A percentile compares a stretch with the other conserved stretches of the same genome.
phyloP scores from a whole-genome alignment of 2,329 filamentous ascomycete genomes.

The Bisporella sp. region DNA sequence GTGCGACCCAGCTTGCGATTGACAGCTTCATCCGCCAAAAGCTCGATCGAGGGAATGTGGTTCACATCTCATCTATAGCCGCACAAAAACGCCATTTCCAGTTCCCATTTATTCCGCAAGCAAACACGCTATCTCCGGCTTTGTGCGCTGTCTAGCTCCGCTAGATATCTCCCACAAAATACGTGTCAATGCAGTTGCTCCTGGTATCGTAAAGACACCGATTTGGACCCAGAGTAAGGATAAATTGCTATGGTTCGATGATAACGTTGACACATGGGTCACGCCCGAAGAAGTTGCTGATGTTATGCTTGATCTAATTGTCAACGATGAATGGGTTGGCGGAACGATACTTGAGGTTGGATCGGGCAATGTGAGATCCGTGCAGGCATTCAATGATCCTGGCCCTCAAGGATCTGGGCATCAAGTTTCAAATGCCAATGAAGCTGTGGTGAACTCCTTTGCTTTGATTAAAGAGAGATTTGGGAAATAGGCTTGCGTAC shows the following conservation, averaged over 20 bases:
- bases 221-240: slow-evolving; percentile 23
- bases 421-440: too few species aligned
- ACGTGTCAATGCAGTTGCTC: slow-evolving; percentile 35
- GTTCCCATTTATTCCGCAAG: slow-evolving; percentile 37
- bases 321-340: slow-evolving; percentile 24
- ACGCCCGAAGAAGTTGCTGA: slow-evolving; percentile 34
- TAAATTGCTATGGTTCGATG: slow-evolving; percentile 28
- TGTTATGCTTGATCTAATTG: slow-evolving; percentile 33
- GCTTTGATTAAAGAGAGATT: background rate
- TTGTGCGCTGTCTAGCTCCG: slow-evolving; percentile 31
- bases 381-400: slow-evolving; percentile 30
- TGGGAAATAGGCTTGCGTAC: background rate
- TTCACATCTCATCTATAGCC: slow-evolving; percentile 41
- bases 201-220: slow-evolving; percentile 29
- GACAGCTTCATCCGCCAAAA: slow-evolving; percentile 31
- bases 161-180: slow-evolving; percentile 26
- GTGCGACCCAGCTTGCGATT: slow-evolving; percentile 42
- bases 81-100: slow-evolving; percentile 31
- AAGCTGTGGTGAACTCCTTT: background rate
- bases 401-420: slow-evolving; percentile 24
- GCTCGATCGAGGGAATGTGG: slow-evolving; percentile 10
- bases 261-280: slow-evolving; percentile 25
- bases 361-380: slow-evolving; percentile 25
- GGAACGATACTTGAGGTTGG: slow-evolving; percentile 37
- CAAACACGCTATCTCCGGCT: slow-evolving; percentile 38